These are phyloP conservation scores for Triangularia verruculosa DNA, from an alignment of 2,329 filamentous ascomycete genomes.

Conservation along the genomic window DNA sequence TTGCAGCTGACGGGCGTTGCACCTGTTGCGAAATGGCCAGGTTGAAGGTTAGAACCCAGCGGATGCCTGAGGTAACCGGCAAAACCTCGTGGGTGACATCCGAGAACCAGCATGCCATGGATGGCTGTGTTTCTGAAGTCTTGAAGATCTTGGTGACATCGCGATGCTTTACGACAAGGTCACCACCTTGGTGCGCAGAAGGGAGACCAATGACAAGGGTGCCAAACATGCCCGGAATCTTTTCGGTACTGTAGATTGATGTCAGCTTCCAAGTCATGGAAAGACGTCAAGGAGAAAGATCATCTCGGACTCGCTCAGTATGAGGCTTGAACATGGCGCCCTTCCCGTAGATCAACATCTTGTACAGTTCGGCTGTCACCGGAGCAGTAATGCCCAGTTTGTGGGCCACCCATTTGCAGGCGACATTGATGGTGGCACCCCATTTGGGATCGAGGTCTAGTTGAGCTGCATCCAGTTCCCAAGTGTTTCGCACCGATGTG, in stretches of 20 bases:
- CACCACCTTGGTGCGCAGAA: slow-evolving; percentile 45
- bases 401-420: slow-evolving; percentile 26
- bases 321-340: slow-evolving; percentile 49
- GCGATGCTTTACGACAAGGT: slow-evolving; percentile 41
- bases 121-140: slow-evolving; percentile 29
- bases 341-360: slow-evolving; percentile 49
- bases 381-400: slow-evolving; percentile 34
- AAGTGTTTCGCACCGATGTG: slow-evolving; percentile 40
- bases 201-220: slow-evolving; percentile 49
- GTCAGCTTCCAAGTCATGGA: not conserved
- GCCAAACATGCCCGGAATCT: slow-evolving; percentile 47
- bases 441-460: slow-evolving; percentile 38
- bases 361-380: slow-evolving; percentile 40
- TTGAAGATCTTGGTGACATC: slow-evolving; percentile 33
- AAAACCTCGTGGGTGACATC: slow-evolving; percentile 51
- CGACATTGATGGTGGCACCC: slow-evolving; percentile 26
- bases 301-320: slow-evolving; percentile 34
- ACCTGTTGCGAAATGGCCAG: slow-evolving; percentile 35
- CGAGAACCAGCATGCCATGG: slow-evolving; percentile 43
- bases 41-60: slow-evolving; percentile 53
- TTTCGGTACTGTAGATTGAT: slow-evolving; percentile 38
- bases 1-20: slow-evolving; percentile 25
- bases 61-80: slow-evolving; percentile 46
- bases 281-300: no score
- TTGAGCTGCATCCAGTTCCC: slow-evolving; percentile 40